Evolutionary conservation across 345 rosid species (phyloP).

Genomic region (Trapa incisa): DNA sequence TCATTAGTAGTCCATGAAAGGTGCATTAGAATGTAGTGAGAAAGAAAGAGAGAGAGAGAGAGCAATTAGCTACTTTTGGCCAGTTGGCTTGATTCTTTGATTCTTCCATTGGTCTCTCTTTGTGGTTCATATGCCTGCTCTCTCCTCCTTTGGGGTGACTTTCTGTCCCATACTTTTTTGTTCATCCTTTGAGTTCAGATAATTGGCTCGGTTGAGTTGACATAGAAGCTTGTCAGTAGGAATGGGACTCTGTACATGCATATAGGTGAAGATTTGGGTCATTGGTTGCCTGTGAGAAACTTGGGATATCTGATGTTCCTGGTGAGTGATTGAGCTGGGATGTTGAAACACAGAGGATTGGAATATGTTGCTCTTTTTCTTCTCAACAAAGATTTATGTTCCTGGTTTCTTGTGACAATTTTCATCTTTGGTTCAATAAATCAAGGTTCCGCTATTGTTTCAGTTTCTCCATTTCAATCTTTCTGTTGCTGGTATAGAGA

Average conservation of each 20-base stretch:
- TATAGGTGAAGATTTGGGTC: slow-evolving; percentile 25
- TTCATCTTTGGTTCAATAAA: slow-evolving; percentile 21
- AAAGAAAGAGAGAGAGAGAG: slow-evolving; percentile 25
- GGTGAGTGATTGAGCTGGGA: slow-evolving; percentile 41
- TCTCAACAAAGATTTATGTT: not conserved
- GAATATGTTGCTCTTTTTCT: not conserved
- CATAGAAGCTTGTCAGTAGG: slow-evolving; percentile 25
- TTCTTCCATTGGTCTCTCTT: slow-evolving; percentile 37
- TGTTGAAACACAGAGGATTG: slow-evolving; percentile 14
- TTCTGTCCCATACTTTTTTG: not conserved
- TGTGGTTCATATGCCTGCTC: slow-evolving; percentile 21
- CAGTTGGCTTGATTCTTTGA: slow-evolving; percentile 47
- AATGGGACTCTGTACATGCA: slow-evolving; percentile 35
- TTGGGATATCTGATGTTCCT: slow-evolving; percentile 14
- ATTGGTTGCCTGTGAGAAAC: slow-evolving; percentile 24
- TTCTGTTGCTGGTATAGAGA: not conserved
- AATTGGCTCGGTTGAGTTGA: slow-evolving; percentile 31
- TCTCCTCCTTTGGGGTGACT: not conserved
- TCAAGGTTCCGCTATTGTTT: slow-evolving; percentile 17
- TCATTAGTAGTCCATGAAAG: slow-evolving; percentile 26
- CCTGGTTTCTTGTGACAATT: slow-evolving; percentile 13
- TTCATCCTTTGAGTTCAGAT: slow-evolving; percentile 17
- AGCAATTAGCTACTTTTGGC: slow-evolving; percentile 37
- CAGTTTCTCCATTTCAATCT: not conserved
- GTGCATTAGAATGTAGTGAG: slow-evolving; percentile 11